phyloP scores from a whole-genome alignment of 2,329 filamentous ascomycete genomes.

The Phyllosticta paracitricarpa region DNA sequence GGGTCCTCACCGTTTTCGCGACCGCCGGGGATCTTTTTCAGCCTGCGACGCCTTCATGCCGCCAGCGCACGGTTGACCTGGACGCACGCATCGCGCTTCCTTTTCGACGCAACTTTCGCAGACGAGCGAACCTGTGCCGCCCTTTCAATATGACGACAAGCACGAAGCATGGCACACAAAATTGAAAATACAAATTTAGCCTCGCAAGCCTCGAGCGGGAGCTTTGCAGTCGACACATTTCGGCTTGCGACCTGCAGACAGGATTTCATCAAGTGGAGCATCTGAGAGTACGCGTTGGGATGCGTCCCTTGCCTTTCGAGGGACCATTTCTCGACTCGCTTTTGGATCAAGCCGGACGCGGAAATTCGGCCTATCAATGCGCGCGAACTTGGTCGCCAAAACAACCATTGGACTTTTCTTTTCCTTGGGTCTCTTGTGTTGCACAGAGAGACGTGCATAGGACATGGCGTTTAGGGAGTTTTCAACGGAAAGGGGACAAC shows the following conservation, averaged over 20 bases:
- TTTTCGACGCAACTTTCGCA: conserved; percentile 5
- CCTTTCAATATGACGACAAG: conserved; percentile 2
- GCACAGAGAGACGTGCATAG: conserved; percentile 10
- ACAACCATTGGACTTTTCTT: conserved; percentile 4
- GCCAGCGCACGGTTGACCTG: conserved; percentile 2
- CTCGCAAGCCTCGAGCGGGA: neutral
- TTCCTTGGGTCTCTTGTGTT: conserved; percentile 10
- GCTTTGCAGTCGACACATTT: neutral
- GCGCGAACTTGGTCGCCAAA: conserved; percentile 2
- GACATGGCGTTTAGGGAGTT: conserved; percentile 10
- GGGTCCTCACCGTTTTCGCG: conserved; percentile 2
- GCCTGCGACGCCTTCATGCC: conserved; percentile 6
- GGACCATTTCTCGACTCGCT: neutral
- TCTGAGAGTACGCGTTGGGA: neutral
- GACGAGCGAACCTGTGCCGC: conserved; percentile 8
- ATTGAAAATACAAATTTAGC: neutral
- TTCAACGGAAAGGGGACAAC: neutral
- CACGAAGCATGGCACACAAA: conserved; percentile 3
- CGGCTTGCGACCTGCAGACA: neutral
- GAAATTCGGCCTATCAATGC: neutral
- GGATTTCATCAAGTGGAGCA: neutral
- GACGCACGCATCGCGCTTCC: conserved; percentile 2
- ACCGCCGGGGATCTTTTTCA: neutral
- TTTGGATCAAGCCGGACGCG: neutral
- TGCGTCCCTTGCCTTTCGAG: conserved; percentile 6